Evolutionary conservation across 129 eudicot genomes (phyloP).

Genomic region (Daucus carota): DNA sequence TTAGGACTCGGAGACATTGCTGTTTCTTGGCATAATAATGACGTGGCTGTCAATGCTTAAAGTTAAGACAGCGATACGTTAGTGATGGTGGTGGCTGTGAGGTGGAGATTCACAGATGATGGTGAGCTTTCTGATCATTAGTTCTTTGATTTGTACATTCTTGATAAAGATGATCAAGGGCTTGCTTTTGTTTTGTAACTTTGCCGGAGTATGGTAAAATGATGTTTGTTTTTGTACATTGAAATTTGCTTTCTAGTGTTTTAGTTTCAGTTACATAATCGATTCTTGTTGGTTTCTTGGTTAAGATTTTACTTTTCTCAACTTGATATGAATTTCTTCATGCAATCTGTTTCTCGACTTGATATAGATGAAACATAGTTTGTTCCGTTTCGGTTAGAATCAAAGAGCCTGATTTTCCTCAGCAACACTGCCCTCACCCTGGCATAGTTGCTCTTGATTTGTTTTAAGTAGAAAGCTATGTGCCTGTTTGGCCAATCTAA

Average conservation of each 20-base stretch:
- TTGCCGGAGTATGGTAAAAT: neutral
- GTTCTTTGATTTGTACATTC: neutral
- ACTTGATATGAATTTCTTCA: neutral
- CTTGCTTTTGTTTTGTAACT: neutral
- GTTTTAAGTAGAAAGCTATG: neutral
- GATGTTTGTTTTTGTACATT: constrained; percentile 1
- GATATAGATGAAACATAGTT: neutral
- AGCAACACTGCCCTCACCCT: neutral
- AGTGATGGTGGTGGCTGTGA: neutral
- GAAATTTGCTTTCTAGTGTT: neutral
- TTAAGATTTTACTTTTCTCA: neutral
- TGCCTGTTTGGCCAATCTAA: too few species aligned
- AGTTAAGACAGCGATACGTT: neutral
- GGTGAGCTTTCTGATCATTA: neutral
- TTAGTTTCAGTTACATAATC: constrained; percentile 3
- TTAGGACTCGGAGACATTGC: constrained; percentile 3
- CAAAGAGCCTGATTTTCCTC: neutral
- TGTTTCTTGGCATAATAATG: constrained; percentile 3
- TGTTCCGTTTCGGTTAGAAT: neutral
- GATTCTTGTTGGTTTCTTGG: neutral
- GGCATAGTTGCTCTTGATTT: neutral
- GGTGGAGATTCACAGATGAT: neutral
- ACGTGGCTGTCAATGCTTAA: too few species aligned
- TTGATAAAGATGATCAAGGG: neutral
- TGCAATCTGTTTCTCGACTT: neutral